Evolutionary conservation across 2,329 filamentous ascomycete genomes (phyloP), one percentile per base, ranked within the genome.

Genomic region (Cryphonectria carpinicola): DNA sequence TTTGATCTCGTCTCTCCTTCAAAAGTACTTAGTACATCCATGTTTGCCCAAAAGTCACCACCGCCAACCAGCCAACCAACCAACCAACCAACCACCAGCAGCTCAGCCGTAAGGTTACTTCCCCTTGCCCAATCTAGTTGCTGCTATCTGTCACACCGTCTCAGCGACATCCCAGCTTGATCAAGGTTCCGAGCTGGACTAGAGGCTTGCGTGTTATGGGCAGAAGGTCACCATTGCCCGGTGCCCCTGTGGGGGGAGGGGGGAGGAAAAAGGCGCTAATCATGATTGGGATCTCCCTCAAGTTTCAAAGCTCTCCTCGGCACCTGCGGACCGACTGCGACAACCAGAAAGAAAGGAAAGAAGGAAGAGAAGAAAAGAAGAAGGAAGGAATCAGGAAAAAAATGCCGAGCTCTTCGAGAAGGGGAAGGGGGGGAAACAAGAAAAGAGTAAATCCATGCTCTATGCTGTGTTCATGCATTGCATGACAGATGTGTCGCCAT

Each of bases 71-170:
- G 28, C 28, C 28, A 28, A 28, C 28, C 28, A 28, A 28, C 28
- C 28, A 28, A 28, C 28, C 28, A 28, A 28, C 28, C 28, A 28
- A 28, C 28, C 28, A n/a, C 37, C 22, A 63, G 25, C 37, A 62
- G 28, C 25, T 60, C 13, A 60, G 25, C 25, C 56, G 32, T 35
- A 60, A 17, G 56, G 17, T 49, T 49, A 60, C 56, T 35, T 32
- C 32, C 14, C 56, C 25, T 60, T 37, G 1, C 61, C 37, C 39
- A 11, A 22, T 37, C 39, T 64, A 19, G 61, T 46, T 46, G 61
- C 32, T 46, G 46, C 39, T 28, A 41, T 46, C 35, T 64, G 61
- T 64, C 63, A 65, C 63, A 52, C 63, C 41, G 63, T 65, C 25
- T 35, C 63, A 65, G 65, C 52, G 39, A 32, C 64, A 66, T 54